These are phyloP conservation scores for Tillandsia leiboldiana DNA, from an alignment of 176 grass and related monocot species.

Conservation along the genomic window DNA sequence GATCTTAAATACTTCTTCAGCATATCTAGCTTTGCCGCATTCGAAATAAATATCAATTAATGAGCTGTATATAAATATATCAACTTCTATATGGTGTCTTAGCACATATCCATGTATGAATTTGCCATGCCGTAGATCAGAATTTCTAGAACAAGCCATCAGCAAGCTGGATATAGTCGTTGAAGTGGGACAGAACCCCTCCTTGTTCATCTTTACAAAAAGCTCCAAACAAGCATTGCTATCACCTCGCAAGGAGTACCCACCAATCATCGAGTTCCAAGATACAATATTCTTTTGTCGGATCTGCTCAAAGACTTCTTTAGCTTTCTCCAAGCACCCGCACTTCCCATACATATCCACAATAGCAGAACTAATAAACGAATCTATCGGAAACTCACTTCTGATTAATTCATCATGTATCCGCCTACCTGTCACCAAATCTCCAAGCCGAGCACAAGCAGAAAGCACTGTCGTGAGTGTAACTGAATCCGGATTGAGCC, in stretches of 20 bases:
- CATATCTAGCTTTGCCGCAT: background rate
- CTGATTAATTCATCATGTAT: slow-evolving; percentile 4
- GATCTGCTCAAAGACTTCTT: slow-evolving; percentile 20
- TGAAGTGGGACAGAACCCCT: slow-evolving; percentile 13
- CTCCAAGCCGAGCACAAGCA: slow-evolving; percentile 14
- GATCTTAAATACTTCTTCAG: slow-evolving; percentile 8
- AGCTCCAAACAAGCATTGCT: slow-evolving; percentile 7
- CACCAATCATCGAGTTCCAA: slow-evolving; percentile 26
- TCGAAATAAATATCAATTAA: slow-evolving; percentile 22
- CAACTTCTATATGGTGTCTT: slow-evolving; percentile 6
- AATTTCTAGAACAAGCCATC: slow-evolving; percentile 18
- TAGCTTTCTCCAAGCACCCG: slow-evolving; percentile 17
- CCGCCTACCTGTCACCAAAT: slow-evolving; percentile 10
- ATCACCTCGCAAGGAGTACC: slow-evolving; percentile 18
- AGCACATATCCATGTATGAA: slow-evolving; percentile 18
- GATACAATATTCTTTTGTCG: slow-evolving; percentile 10
- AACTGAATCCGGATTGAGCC: slow-evolving; percentile 14
- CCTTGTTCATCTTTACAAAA: slow-evolving; percentile 9
- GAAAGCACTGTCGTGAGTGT: slow-evolving; percentile 20
- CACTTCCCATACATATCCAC: slow-evolving; percentile 30
- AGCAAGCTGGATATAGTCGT: slow-evolving; percentile 16
- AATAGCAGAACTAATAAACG: slow-evolving; percentile 13
- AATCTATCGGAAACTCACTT: slow-evolving; percentile 13
- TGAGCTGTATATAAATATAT: slow-evolving; percentile 18
- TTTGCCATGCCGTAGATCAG: slow-evolving; percentile 7